Conservation (phyloP, 768 basidiomycete species). For the Mycena filopes region DNA sequence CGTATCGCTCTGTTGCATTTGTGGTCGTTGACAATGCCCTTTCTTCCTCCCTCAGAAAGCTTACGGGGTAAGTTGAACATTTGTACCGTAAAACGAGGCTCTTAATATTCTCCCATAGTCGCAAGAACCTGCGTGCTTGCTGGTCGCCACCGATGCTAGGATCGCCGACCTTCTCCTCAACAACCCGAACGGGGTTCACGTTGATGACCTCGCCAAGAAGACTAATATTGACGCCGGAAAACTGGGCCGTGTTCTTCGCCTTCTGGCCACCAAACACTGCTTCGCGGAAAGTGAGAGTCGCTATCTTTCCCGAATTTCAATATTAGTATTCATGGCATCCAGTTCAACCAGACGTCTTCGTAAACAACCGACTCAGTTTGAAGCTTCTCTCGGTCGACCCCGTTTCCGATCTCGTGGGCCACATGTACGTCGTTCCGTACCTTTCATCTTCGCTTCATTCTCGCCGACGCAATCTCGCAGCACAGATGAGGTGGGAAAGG, state of each 20-base stretch:
- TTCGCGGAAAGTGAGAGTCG: slow-evolving; percentile 54
- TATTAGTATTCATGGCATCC: neutral
- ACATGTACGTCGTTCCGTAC: slow-evolving; percentile 37
- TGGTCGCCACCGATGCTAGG: slow-evolving; percentile 46
- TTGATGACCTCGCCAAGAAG: slow-evolving; percentile 42
- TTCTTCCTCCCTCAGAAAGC: slow-evolving; percentile 31
- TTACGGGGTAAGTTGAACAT: slow-evolving; percentile 30
- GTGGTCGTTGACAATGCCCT: neutral
- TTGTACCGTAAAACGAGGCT: no score
- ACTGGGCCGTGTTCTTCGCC: slow-evolving; percentile 50
- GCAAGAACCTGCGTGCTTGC: slow-evolving; percentile 46
- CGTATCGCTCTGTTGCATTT: slow-evolving; percentile 13
- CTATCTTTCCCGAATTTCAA: neutral
- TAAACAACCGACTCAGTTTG: slow-evolving; percentile 54
- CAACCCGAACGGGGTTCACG: slow-evolving; percentile 49
- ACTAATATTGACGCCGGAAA: slow-evolving; percentile 48
- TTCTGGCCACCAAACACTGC: slow-evolving; percentile 52
- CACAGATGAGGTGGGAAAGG: slow-evolving; percentile 36
- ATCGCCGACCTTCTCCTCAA: slow-evolving; percentile 51
- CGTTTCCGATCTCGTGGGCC: slow-evolving; percentile 37
- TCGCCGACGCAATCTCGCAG: slow-evolving; percentile 4
- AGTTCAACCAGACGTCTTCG: slow-evolving; percentile 51
- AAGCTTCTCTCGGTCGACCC: slow-evolving; percentile 46
- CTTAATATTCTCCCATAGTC: slow-evolving; percentile 30
- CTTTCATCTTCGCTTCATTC: neutral